Evolutionary conservation across 495 filamentous ascomycete species (phyloP).

Genomic region (Xylaria bambusicola): DNA sequence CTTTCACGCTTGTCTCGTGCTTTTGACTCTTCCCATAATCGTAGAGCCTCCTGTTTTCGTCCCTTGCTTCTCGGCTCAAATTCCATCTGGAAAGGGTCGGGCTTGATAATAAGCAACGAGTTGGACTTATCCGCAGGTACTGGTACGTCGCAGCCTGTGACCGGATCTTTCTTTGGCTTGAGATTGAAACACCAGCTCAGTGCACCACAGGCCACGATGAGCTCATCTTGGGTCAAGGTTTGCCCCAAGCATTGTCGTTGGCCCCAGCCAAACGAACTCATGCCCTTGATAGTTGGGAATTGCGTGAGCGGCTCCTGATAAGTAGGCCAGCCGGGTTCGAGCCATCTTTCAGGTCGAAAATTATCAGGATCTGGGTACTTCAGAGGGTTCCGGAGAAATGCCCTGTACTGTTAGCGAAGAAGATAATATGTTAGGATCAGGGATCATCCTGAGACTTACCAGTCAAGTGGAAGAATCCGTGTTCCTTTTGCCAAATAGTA

Average conservation of each 20-base stretch:
- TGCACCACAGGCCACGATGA: constrained; percentile 48
- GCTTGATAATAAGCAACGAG: constrained; percentile 46
- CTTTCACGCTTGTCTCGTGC: constrained; percentile 26
- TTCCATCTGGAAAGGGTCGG: constrained; percentile 43
- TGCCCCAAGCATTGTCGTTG: constrained; percentile 62
- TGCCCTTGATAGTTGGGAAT: constrained; percentile 47
- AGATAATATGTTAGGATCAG: not conserved
- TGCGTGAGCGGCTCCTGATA: constrained; percentile 50
- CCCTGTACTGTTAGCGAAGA: constrained; percentile 29
- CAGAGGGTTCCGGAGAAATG: constrained; percentile 43
- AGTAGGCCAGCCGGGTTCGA: constrained; percentile 53
- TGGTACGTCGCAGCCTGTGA: constrained; percentile 34
- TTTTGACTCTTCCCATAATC: constrained; percentile 31
- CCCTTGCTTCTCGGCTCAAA: constrained; percentile 42
- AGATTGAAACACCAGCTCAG: constrained; percentile 53
- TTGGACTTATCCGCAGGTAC: constrained; percentile 47
- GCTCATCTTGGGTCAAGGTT: constrained; percentile 54
- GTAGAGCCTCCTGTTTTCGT: constrained; percentile 33
- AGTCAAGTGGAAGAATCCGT: constrained; percentile 53
- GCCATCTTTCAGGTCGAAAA: constrained; percentile 55
- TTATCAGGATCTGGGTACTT: constrained; percentile 53
- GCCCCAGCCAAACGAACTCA: constrained; percentile 60
- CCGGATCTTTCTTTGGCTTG: constrained; percentile 36
- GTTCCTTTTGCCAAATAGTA: constrained; percentile 49
- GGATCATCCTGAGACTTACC: constrained; percentile 25